phyloP scores from a whole-genome alignment of 2,329 filamentous ascomycete species.

The Polytolypa hystricis region DNA sequence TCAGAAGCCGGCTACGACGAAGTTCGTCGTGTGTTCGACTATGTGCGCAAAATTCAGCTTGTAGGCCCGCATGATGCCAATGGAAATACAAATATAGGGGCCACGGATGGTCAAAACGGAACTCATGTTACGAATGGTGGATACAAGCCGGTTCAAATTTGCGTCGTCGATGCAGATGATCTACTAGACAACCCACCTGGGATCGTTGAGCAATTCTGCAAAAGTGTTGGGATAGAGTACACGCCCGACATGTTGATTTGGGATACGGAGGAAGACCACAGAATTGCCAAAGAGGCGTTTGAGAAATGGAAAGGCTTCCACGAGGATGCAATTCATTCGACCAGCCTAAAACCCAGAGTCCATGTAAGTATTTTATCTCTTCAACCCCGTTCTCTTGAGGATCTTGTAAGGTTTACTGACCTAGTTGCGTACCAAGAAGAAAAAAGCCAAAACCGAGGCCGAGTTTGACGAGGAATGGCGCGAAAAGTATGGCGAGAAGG shows the following conservation, averaged over 20 bases:
- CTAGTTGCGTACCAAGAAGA: constrained; percentile 14
- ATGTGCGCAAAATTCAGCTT: constrained; percentile 55
- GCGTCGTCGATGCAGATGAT: constrained; percentile 87
- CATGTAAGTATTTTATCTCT: constrained; percentile 26
- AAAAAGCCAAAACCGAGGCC: constrained; percentile 37
- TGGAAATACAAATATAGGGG: constrained; percentile 17
- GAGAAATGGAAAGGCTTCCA: constrained; percentile 98
- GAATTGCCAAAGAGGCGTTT: constrained; percentile 61
- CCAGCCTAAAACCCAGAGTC: constrained; percentile 53
- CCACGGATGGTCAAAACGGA: constrained; percentile 22
- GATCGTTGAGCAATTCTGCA: constrained; percentile 69
- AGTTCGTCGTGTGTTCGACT: constrained; percentile 78
- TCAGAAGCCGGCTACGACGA: constrained; percentile 85
- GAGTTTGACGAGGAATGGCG: constrained; percentile 49
- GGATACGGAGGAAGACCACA: constrained; percentile 63
- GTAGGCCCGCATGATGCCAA: constrained; percentile 57
- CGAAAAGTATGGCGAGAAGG: constrained; percentile 50
- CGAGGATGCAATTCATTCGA: constrained; percentile 82
- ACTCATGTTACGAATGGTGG: constrained; percentile 7
- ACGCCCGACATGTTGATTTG: constrained; percentile 69
- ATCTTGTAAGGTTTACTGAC: neutral
- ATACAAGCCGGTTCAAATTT: constrained; percentile 49
- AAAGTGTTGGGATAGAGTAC: constrained; percentile 68
- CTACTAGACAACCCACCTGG: constrained; percentile 72
- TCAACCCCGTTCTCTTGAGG: constrained; percentile 2